A percentile compares a stretch with the other conserved stretches of the same genome.
These are phyloP conservation scores for Clavaria fumosa DNA, from an alignment of 768 basidiomycete species.

Conservation along the genomic window DNA sequence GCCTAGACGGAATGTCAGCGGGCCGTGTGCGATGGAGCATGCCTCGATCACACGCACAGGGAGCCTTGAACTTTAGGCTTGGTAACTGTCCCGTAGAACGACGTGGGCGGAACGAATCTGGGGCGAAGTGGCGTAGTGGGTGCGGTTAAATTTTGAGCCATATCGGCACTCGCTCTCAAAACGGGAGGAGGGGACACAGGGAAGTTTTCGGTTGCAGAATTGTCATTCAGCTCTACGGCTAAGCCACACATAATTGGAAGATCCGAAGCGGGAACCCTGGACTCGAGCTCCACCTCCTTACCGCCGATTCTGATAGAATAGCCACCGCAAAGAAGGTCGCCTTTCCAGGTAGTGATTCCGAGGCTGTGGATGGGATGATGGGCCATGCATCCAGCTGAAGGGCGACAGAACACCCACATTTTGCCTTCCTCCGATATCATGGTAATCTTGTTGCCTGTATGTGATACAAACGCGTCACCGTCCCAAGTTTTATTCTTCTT, in stretches of 20 bases:
- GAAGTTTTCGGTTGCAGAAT: constrained; percentile 4
- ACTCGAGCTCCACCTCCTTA: constrained; percentile 49
- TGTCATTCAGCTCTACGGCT: constrained; percentile 12
- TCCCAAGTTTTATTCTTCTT: constrained; percentile 86
- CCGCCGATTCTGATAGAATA: constrained; percentile 33
- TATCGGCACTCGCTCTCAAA: neutral
- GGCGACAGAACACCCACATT: no score
- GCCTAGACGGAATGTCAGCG: constrained; percentile 25
- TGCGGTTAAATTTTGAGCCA: constrained; percentile 5
- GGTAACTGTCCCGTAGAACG: constrained; percentile 41
- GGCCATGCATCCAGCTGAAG: no score
- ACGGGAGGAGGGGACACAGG: constrained; percentile 7
- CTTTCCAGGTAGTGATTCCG: constrained; percentile 48
- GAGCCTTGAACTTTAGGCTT: constrained; percentile 26
- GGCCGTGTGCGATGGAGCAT: neutral
- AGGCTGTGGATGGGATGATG: no score
- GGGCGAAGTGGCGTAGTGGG: constrained; percentile 9
- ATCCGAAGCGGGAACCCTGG: constrained; percentile 31
- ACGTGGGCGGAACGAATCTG: constrained; percentile 36
- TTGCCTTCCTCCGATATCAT: constrained; percentile 60
- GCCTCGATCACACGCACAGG: constrained; percentile 27
- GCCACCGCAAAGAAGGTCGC: constrained; percentile 32
- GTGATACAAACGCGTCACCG: constrained; percentile 52
- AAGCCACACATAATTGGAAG: constrained; percentile 31
- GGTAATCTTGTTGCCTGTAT: constrained; percentile 32